Evolutionary conservation across 2,329 filamentous ascomycete species (phyloP).

Genomic region (Dothiorella sarmentorum): DNA sequence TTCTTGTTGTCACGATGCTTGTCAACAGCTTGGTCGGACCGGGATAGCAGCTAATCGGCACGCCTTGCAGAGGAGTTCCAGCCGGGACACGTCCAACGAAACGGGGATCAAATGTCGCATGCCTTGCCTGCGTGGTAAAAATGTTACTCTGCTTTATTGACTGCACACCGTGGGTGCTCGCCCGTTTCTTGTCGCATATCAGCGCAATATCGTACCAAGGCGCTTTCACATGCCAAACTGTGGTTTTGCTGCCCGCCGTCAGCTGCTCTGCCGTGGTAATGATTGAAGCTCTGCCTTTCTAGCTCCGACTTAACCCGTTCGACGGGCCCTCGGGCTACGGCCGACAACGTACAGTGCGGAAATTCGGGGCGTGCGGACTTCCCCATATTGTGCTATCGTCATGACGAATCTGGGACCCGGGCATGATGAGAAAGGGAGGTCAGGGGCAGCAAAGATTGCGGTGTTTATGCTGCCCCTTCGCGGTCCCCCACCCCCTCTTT

Average conservation of each 20-base stretch:
- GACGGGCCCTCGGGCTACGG: not conserved
- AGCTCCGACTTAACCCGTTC: not conserved
- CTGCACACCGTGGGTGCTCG: not conserved
- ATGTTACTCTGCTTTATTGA: not conserved
- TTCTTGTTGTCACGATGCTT: not conserved
- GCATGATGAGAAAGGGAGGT: not conserved
- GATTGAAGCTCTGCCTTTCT: not conserved
- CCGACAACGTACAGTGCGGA: not conserved
- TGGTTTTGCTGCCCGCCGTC: not conserved
- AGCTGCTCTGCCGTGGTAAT: not conserved
- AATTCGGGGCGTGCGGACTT: not conserved
- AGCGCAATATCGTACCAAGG: not conserved
- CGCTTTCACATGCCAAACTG: constrained; percentile 8
- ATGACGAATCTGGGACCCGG: too few relatives aligned
- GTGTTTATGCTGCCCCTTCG: not conserved
- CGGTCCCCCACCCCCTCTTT: constrained; percentile 8
- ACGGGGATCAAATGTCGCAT: constrained; percentile 8
- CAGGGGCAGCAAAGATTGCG: constrained; percentile 4
- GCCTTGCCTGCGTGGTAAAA: not conserved
- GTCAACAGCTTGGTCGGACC: not conserved
- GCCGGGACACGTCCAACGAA: not conserved
- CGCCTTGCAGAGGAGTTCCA: not conserved
- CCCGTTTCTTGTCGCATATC: not conserved
- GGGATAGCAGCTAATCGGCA: constrained; percentile 9
- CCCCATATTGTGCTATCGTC: constrained; percentile 2